Conservation (phyloP, 805 yeast genomes). For the Saturnispora halmiae region DNA sequence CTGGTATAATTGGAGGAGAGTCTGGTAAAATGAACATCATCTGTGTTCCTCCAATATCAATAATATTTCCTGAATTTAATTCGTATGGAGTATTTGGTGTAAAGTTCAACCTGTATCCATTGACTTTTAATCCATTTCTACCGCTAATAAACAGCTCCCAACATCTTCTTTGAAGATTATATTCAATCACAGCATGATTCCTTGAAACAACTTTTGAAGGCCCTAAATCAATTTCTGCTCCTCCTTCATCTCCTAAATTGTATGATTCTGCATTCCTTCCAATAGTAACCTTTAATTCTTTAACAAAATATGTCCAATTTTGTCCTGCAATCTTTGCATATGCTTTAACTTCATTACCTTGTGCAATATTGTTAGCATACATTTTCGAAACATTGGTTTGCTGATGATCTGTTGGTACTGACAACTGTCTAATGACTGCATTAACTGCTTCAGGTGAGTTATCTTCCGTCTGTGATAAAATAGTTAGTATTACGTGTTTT, state of each 20-base stretch:
- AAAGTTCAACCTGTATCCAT: slow-evolving; percentile 46
- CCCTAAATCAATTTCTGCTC: slow-evolving; percentile 80
- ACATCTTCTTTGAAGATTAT: slow-evolving; percentile 59
- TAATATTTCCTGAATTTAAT: slow-evolving; percentile 75
- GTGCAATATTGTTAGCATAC: slow-evolving; percentile 65
- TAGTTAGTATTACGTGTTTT: too few species aligned
- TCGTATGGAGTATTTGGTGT: slow-evolving; percentile 37
- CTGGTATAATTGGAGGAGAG: slow-evolving; percentile 61
- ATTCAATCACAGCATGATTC: slow-evolving; percentile 76
- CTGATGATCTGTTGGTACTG: slow-evolving; percentile 53
- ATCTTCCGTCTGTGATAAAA: too few species aligned
- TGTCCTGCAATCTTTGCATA: slow-evolving; percentile 93
- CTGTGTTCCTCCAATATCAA: slow-evolving; percentile 95
- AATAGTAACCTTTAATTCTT: slow-evolving; percentile 60
- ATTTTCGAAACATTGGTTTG: slow-evolving; percentile 63
- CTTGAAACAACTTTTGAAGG: slow-evolving; percentile 97
- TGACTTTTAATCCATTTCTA: slow-evolving; percentile 88
- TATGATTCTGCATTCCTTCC: slow-evolving; percentile 70
- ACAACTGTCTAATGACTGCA: slow-evolving; percentile 61
- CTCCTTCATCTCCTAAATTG: slow-evolving; percentile 18
- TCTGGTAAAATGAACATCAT: slow-evolving; percentile 98
- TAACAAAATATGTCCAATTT: slow-evolving; percentile 91
- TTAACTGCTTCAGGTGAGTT: slow-evolving; percentile 61
- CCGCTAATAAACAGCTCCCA: slow-evolving; percentile 87
- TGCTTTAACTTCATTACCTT: slow-evolving; percentile 82